phyloP scores from a whole-genome alignment of 139 green algal genomes.

The Micractinium conductrix region DNA sequence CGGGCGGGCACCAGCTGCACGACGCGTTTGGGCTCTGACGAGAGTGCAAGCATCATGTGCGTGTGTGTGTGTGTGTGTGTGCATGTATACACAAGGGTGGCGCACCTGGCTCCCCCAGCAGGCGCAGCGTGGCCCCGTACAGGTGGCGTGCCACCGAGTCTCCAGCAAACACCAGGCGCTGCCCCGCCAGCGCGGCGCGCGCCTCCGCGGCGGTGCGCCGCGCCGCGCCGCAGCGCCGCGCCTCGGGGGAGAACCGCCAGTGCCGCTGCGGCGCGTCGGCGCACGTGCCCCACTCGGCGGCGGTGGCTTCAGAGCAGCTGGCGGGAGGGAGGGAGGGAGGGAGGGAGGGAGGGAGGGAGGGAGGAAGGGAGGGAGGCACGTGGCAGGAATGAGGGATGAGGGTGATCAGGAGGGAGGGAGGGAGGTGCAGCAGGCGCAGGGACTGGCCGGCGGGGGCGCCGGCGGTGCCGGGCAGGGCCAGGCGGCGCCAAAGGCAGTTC shows the following conservation, averaged over 20 bases:
- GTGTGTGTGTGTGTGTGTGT: too few species aligned
- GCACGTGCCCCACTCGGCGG: slow-evolving; percentile 10
- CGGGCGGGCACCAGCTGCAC: not conserved
- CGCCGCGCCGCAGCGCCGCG: slow-evolving; percentile 9
- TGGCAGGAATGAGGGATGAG: too few species aligned
- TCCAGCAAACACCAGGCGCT: slow-evolving; percentile 28
- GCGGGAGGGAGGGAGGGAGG: not conserved
- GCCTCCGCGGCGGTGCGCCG: not conserved
- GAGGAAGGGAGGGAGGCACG: too few species aligned
- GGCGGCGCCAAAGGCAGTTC: too few species aligned
- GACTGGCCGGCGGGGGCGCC: too few species aligned
- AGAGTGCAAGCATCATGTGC: too few species aligned
- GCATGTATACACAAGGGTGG: too few species aligned
- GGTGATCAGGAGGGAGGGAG: not conserved
- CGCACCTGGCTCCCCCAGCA: slow-evolving; percentile 27
- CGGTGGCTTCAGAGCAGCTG: not conserved
- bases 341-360: not conserved
- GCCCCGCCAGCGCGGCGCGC: not conserved
- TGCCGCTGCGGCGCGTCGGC: slow-evolving; percentile 10
- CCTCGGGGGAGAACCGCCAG: slow-evolving; percentile 9
- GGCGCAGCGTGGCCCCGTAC: slow-evolving; percentile 23
- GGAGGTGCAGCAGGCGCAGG: too few species aligned
- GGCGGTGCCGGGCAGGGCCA: too few species aligned
- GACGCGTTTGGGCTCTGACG: too few species aligned
- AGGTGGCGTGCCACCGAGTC: slow-evolving; percentile 22